These are phyloP conservation scores for Wickerhamiella nectarea DNA, from an alignment of 805 yeast genomes.

Conservation along the genomic window DNA sequence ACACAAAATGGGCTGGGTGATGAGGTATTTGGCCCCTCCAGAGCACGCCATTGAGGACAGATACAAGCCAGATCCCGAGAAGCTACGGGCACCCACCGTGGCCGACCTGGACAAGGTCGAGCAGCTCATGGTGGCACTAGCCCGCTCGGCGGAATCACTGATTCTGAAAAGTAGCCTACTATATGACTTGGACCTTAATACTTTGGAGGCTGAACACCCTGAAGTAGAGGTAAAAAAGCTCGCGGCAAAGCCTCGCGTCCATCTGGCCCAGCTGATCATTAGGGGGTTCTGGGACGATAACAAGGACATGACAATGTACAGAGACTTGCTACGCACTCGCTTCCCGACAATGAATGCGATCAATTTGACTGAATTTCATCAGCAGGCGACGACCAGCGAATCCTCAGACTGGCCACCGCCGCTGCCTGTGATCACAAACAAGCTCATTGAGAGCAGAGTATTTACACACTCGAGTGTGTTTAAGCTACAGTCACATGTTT, in stretches of 20 bases:
- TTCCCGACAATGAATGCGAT: not conserved
- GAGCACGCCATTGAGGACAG: not conserved
- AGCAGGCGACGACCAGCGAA: not conserved
- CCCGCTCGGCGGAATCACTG: not conserved
- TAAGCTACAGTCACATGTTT: constrained; percentile 6
- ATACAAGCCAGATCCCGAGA: not conserved
- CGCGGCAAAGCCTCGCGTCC: constrained; percentile 1
- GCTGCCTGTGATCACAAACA: constrained; percentile 3
- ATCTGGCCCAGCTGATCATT: constrained; percentile 4
- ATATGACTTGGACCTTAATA: not conserved
- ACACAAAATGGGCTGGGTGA: constrained; percentile 9
- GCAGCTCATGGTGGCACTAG: constrained; percentile 1
- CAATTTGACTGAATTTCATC: not conserved
- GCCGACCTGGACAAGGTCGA: constrained; percentile 4
- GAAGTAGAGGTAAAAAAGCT: not conserved
- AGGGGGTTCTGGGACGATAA: constrained; percentile 3
- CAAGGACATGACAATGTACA: not conserved
- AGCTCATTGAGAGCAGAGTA: constrained; percentile 4
- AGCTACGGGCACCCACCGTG: not conserved
- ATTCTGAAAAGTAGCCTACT: constrained; percentile 1
- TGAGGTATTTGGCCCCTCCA: constrained; percentile 2
- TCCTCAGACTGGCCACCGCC: constrained; percentile 8
- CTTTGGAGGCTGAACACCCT: not conserved
- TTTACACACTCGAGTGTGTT: constrained; percentile 7
- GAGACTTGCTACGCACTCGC: constrained; percentile 4